Evolutionary conservation across 2,329 filamentous ascomycete genomes (phyloP), one percentile per base, ranked within the genome.

Genomic region (Arthroderma sp.): DNA sequence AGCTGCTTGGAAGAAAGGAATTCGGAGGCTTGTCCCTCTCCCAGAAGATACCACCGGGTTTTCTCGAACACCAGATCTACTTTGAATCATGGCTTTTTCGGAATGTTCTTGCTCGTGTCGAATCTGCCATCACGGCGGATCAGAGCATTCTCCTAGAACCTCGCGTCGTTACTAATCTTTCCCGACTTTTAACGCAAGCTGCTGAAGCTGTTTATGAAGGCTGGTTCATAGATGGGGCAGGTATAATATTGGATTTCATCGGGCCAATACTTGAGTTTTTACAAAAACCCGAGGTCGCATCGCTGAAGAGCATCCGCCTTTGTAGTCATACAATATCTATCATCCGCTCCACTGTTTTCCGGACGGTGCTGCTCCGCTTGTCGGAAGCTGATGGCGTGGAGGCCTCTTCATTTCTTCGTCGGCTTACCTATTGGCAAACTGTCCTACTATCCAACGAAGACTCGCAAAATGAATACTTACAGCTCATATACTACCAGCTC

Each of bases 381-480:
- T 94, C 88, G 0, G 86, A 94, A 54, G 73, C 88, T 42, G 84
- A 94, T 41, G 80, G 82, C 31, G 64, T 66, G 5, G 80, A 86
- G 40, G 78, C 80, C 0, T 73, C 82, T 28, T 68, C 74, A 0
- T 86, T 93, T 47, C 76, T 98, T 62, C 75, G 85, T 48, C 89
- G 87, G 58, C 77, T 98, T 55, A 78, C 86, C 0, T 96, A 95
- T 62, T 98, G 91, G 91, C 91, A 96, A 60, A 87, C 86, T 15
- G 84, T 94, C 11, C 78, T 98, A 10, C 69, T 98, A 10, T 81
- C 80, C 2, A 78, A 82, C 3, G 78, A 91, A 10, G 82, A 84
- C 3, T 72, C 76, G 5, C 86, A 94, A 38, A 78, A 84, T n/a
- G 80, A 86, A 6, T 84, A 85, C 56, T 75, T 95, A 56, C 83